Evolutionary conservation across 2,329 filamentous ascomycete genomes (phyloP).

Genomic region (Fusarium cicatricum): DNA sequence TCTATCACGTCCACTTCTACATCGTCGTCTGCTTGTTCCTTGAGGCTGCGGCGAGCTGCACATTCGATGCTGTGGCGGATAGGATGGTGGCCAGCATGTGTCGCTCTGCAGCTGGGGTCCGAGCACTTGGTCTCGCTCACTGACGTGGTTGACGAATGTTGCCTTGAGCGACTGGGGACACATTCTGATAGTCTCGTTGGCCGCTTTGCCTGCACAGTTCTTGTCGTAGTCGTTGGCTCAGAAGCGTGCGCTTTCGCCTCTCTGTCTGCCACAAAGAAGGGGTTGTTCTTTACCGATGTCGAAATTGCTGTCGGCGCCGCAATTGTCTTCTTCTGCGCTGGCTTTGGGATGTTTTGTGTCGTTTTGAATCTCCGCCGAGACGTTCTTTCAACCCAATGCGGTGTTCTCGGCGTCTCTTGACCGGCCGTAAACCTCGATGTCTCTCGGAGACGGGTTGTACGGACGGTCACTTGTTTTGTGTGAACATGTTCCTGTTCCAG

Average conservation of each 20-base stretch:
- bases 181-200: constrained; percentile 43
- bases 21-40: background rate
- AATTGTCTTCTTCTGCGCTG: constrained; percentile 14
- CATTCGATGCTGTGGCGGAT: constrained; percentile 48
- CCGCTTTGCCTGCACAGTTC: constrained; percentile 29
- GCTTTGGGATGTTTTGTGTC: constrained; percentile 7
- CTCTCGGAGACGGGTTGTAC: constrained; percentile 6
- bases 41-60: constrained; percentile 23
- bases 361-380: constrained; percentile 9
- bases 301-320: constrained; percentile 20
- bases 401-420: constrained; percentile 17
- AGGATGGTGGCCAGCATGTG: constrained; percentile 39
- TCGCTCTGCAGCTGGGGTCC: constrained; percentile 42
- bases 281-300: constrained; percentile 41
- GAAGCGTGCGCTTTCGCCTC: constrained; percentile 28
- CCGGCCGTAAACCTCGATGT: constrained; percentile 21
- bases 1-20: constrained; percentile 16
- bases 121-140: constrained; percentile 37
- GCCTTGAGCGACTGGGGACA: constrained; percentile 23
- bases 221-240: constrained; percentile 34
- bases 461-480: background rate
- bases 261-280: constrained; percentile 46
- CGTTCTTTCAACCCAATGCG: constrained; percentile 6
- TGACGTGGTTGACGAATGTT: constrained; percentile 5
- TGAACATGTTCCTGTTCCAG: constrained; percentile 8